Percentiles rank a stretch among this genome's conserved stretches.
Conservation (phyloP, 129 eudicot genomes). For the Chrysanthemum makinoi region DNA sequence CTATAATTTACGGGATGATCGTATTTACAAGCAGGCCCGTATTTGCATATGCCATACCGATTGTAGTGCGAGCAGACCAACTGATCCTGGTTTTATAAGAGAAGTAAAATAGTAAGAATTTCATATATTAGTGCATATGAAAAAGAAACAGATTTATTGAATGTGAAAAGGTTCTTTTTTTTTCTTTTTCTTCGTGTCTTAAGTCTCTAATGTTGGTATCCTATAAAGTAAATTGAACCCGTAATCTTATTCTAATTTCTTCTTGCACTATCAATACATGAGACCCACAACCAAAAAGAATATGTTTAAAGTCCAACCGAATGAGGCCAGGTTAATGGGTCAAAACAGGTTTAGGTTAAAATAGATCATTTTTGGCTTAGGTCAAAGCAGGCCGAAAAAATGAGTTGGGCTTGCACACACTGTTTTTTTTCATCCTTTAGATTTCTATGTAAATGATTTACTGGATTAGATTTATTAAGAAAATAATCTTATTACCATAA, state of each 20-base stretch:
- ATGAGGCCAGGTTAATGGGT: neutral
- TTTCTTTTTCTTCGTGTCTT: too few relatives aligned
- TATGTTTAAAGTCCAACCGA: neutral
- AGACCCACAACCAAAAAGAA: neutral
- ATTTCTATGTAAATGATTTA: neutral
- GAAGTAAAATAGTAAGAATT: slow-evolving; percentile 2
- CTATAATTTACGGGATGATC: slow-evolving; percentile 64
- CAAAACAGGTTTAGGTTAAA: neutral
- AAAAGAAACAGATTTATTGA: neutral
- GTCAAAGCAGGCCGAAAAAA: neutral
- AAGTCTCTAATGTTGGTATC: too few relatives aligned
- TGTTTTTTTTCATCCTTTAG: neutral
- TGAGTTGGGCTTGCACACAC: slow-evolving; percentile 8
- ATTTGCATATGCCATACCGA: slow-evolving; percentile 92
- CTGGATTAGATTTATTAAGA: neutral
- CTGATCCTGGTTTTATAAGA: slow-evolving; percentile 55
- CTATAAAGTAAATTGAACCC: neutral
- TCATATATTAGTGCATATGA: neutral
- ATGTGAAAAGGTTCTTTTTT: too few relatives aligned
- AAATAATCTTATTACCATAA: neutral
- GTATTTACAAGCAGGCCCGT: slow-evolving; percentile 82
- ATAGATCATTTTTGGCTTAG: neutral
- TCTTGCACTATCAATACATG: neutral
- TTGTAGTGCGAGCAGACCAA: slow-evolving; percentile 72
- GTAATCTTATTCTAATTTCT: slow-evolving; percentile 10